Evolutionary conservation across 2,329 filamentous ascomycete species (phyloP), one percentile per base, ranked within the genome.

Genomic region (Graphiopsis chlorocephala): DNA sequence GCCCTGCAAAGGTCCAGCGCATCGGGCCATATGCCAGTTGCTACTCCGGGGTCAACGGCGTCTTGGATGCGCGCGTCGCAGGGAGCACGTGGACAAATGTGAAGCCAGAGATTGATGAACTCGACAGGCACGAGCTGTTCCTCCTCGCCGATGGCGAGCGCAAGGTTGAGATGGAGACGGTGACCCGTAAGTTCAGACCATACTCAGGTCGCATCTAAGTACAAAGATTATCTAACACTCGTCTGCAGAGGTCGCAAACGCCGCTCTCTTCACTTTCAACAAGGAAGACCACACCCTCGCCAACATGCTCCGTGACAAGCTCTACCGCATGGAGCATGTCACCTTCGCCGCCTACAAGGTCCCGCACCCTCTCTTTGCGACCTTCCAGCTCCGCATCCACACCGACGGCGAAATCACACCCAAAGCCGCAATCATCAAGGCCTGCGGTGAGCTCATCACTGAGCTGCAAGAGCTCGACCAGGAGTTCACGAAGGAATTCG

Each of bases 201-300:
- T 29, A 20, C 17, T 10, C 50, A 11, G 28, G 14, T 26, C 38
- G n/a, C n/a, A 55, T 12, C 5, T 17, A 33, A 15, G 28, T n/a
- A 58, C 47, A 48, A 48, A 23, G 3, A 25, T 7, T 23, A 17
- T 8, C 61, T 61, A n/a, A 61, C 56, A 52, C 33, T 20, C 47
- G 38, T 56, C 48, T 28, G 26, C 11, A 42, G 63, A 64, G 57
- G 55, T 96, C 76, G 92, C 94, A 25, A 96, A 97, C 77, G 93
- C 91, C n/a, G 91, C 92, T 11, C 91, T 97, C 79, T 99, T 99
- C 81, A 88, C 92, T 65, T 88, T 99, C 80, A 92, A 92, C 80
- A 98, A 97, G 79, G 95, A 99, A 78, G 95, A 99, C 73, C 94
- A 97, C 80, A 97, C 94, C 1, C 86, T 99, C 28, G 95, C 90